A percentile compares a stretch with the other conserved stretches of the same genome.
These are phyloP conservation scores for Dictyophora rubrovolvata DNA, from an alignment of 768 basidiomycete species.

Conservation along the genomic window DNA sequence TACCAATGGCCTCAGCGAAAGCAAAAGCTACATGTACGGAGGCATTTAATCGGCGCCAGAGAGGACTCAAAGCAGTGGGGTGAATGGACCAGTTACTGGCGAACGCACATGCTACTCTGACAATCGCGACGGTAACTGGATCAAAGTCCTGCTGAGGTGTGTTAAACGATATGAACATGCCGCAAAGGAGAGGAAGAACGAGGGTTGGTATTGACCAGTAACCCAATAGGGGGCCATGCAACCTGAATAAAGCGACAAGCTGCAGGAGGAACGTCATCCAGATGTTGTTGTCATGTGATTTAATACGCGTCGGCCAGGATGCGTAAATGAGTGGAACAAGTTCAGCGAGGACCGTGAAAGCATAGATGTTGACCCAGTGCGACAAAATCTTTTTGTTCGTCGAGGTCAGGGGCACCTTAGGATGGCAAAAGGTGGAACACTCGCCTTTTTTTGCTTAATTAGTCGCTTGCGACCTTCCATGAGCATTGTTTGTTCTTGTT, in stretches of 20 bases:
- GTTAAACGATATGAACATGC: slow-evolving; percentile 53
- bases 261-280: not conserved
- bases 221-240: slow-evolving; percentile 20
- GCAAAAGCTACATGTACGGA: slow-evolving; percentile 51
- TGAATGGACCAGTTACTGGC: slow-evolving; percentile 27
- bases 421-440: not conserved
- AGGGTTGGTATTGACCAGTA: slow-evolving; percentile 59
- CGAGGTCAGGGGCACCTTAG: not conserved
- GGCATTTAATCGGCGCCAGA: slow-evolving; percentile 47
- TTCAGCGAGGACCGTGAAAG: slow-evolving; percentile 43
- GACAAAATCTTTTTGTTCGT: slow-evolving; percentile 44
- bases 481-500: slow-evolving; percentile 1
- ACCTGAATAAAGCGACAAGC: not conserved
- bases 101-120: slow-evolving; percentile 38
- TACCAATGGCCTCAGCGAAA: slow-evolving; percentile 55
- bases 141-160: slow-evolving; percentile 38
- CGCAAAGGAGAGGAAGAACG: slow-evolving; percentile 46
- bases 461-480: not conserved
- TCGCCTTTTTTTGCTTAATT: not conserved
- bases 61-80: slow-evolving; percentile 34
- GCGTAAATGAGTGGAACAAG: slow-evolving; percentile 40
- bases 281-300: not conserved
- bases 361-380: slow-evolving; percentile 54
- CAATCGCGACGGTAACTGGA: slow-evolving; percentile 53
- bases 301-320: slow-evolving; percentile 34